These are phyloP conservation scores for Angomonas ambiguus DNA, from an alignment of 208 protist genomes.

Conservation along the genomic window DNA sequence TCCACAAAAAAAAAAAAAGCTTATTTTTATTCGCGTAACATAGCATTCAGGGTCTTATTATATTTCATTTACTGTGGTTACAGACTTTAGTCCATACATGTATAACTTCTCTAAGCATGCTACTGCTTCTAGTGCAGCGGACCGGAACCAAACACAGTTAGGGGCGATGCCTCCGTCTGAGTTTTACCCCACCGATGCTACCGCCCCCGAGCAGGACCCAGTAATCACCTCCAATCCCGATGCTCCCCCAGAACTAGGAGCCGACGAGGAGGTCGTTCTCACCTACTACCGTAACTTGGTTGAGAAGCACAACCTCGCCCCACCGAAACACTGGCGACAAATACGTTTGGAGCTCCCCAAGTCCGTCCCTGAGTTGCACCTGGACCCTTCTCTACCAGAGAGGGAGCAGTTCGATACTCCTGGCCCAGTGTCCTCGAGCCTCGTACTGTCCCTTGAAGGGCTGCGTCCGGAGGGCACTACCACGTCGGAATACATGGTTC, in stretches of 20 bases:
- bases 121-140: not conserved
- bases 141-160: not conserved
- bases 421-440: constrained; percentile 40
- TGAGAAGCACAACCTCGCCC: constrained; percentile 34
- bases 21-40: not conserved
- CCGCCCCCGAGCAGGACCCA: not conserved
- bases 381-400: constrained; percentile 57
- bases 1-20: constrained; percentile 3
- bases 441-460: constrained; percentile 64
- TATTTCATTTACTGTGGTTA: too few relatives aligned
- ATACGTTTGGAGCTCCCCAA: constrained; percentile 70
- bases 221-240: constrained; percentile 1
- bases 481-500: constrained; percentile 50
- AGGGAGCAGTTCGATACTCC: constrained; percentile 35
- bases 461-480: constrained; percentile 56
- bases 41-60: too few relatives aligned
- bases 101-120: not conserved
- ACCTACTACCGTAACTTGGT: constrained; percentile 55
- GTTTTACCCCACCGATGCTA: not conserved
- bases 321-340: constrained; percentile 64
- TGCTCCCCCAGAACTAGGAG: constrained; percentile 14
- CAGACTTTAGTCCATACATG: too few relatives aligned
- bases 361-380: constrained; percentile 65
- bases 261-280: constrained; percentile 32
- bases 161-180: not conserved